Percentiles rank a stretch among this genome's conserved stretches.
phyloP scores from a whole-genome alignment of 2,329 filamentous ascomycete genomes.

The Coniochaeta sp. region DNA sequence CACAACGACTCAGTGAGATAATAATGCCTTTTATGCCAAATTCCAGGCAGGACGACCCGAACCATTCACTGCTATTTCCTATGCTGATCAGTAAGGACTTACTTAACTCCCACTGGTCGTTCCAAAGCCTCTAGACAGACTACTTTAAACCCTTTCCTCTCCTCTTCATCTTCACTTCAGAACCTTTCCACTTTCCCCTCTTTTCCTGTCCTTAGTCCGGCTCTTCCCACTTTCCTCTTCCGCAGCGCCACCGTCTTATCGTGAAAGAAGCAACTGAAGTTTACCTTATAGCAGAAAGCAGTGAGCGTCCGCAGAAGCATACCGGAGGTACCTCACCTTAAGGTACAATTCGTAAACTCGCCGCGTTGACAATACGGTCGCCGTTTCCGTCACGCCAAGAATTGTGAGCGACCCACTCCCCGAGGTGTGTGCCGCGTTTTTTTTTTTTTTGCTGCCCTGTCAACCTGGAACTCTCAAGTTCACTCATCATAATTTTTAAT shows the following conservation, averaged over 20 bases:
- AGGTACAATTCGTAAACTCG: too few relatives aligned
- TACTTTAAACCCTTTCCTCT: not conserved
- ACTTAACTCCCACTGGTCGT: not conserved
- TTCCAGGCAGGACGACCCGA: not conserved
- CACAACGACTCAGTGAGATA: not conserved
- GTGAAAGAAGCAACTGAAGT: not conserved
- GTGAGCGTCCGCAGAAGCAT: too few relatives aligned
- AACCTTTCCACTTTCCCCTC: constrained; percentile 12
- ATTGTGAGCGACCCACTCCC: not conserved
- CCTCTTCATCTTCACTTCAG: constrained; percentile 11
- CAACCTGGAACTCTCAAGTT: not conserved
- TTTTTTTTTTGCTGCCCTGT: not conserved
- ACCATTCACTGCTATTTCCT: not conserved
- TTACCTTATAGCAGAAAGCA: too few relatives aligned
- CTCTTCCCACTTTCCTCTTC: constrained; percentile 9
- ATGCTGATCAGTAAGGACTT: not conserved
- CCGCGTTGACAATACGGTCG: too few relatives aligned
- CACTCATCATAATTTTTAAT: not conserved
- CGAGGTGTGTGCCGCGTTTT: not conserved
- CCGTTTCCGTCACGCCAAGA: not conserved
- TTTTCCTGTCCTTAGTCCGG: constrained; percentile 8
- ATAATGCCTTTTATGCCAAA: not conserved
- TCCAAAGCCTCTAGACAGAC: not conserved
- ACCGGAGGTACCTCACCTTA: too few relatives aligned
- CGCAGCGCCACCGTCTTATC: not conserved